A percentile compares a stretch with the other conserved stretches of the same genome.
These are phyloP conservation scores for Zizania palustris DNA, from an alignment of 202 grass and related monocot species.

Conservation along the genomic window DNA sequence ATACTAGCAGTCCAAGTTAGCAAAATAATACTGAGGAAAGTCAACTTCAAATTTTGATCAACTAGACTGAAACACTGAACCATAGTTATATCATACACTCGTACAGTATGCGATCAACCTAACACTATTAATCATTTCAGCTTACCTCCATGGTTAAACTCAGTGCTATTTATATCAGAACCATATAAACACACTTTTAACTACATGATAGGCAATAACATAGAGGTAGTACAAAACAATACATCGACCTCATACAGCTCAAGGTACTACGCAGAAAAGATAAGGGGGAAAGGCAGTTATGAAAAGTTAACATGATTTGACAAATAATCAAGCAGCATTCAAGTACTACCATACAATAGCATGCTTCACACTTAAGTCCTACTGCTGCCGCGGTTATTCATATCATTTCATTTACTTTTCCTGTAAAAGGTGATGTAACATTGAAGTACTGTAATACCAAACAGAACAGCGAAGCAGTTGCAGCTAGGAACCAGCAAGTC, in stretches of 20 bases:
- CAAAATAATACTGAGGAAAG: background rate
- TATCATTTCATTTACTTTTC: background rate
- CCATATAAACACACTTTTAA: background rate
- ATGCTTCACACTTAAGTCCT: conserved; percentile 17
- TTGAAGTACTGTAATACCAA: conserved; percentile 23
- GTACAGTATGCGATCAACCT: background rate
- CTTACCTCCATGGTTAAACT: background rate
- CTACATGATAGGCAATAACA: background rate
- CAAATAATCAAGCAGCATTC: conserved; percentile 2
- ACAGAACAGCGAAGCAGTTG: conserved; percentile 34
- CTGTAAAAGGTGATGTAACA: background rate
- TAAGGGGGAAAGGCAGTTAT: background rate
- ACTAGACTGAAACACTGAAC: background rate
- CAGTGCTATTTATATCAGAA: background rate
- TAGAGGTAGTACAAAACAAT: background rate
- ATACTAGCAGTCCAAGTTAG: conserved; percentile 20
- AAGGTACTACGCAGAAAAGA: conserved; percentile 11
- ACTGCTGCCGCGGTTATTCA: background rate
- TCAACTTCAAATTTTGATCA: conserved; percentile 13
- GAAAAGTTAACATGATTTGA: background rate
- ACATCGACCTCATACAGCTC: background rate
- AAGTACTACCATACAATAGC: conserved; percentile 10
- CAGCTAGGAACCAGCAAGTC: conserved; percentile 13
- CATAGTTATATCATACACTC: background rate
- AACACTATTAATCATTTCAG: conserved; percentile 16